Conservation (phyloP, 805 yeast genomes). For the Wickerhamomyces queroliae region DNA sequence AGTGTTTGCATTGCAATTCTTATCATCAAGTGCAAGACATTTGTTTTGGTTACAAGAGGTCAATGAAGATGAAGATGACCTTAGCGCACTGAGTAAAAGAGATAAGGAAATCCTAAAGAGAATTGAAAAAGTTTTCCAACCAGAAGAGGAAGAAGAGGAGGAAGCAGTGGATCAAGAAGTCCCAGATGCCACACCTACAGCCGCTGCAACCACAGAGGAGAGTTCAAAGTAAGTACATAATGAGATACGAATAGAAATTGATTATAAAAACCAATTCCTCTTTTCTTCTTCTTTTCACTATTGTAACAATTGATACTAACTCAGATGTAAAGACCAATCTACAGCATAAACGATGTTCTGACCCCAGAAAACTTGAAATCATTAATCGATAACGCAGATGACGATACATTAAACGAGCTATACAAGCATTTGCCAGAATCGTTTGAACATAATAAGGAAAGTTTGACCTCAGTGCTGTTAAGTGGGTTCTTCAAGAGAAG, state of each 20-base stretch:
- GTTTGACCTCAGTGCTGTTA: slow-evolving; percentile 36
- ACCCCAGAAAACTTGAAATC: slow-evolving; percentile 8
- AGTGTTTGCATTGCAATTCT: slow-evolving; percentile 62
- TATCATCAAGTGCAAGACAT: slow-evolving; percentile 52
- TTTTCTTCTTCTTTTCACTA: background rate
- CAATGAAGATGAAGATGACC: slow-evolving; percentile 57
- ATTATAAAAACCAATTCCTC: background rate
- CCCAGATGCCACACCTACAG: background rate
- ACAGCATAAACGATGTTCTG: slow-evolving; percentile 14
- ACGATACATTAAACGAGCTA: slow-evolving; percentile 26
- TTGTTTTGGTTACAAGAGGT: slow-evolving; percentile 72
- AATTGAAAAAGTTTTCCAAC: slow-evolving; percentile 41
- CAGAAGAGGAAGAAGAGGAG: slow-evolving; percentile 33
- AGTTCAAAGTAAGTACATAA: slow-evolving; percentile 3
- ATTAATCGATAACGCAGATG: slow-evolving; percentile 19
- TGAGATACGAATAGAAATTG: slow-evolving; percentile 1
- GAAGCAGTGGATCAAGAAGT: slow-evolving; percentile 22
- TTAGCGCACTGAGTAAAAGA: slow-evolving; percentile 47
- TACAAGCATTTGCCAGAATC: slow-evolving; percentile 38
- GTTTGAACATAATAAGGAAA: slow-evolving; percentile 29
- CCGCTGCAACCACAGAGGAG: slow-evolving; percentile 1
- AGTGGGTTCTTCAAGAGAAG: slow-evolving; percentile 45
- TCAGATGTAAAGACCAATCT: slow-evolving; percentile 12
- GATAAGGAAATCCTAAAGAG: slow-evolving; percentile 46
- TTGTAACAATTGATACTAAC: slow-evolving; percentile 3